phyloP scores from a whole-genome alignment of 345 rosid genomes.

The Eucalyptus cloeziana region DNA sequence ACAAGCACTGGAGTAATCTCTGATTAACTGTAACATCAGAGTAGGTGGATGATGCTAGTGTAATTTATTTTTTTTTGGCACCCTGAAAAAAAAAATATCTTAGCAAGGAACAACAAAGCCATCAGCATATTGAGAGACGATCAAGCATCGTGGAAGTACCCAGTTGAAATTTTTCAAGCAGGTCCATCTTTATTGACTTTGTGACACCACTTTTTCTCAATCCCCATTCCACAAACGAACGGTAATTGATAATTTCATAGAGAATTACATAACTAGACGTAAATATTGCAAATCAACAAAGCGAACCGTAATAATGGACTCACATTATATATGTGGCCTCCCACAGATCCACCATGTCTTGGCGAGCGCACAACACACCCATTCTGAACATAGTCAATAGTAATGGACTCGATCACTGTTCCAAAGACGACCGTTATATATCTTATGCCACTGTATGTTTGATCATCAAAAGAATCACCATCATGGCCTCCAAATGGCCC shows the following conservation, averaged over 20 bases:
- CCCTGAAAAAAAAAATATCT: too few species aligned
- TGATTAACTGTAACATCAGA: background rate
- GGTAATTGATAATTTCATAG: too few species aligned
- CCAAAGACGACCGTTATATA: background rate
- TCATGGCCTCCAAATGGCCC: background rate
- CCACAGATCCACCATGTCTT: background rate
- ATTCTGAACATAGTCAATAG: background rate
- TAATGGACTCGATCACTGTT: background rate
- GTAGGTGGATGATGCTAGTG: background rate
- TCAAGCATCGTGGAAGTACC: too few species aligned
- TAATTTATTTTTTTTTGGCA: too few species aligned
- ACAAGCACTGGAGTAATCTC: background rate
- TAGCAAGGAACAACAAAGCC: too few species aligned
- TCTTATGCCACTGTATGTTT: background rate
- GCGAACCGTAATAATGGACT: background rate
- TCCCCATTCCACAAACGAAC: too few species aligned
- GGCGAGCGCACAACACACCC: background rate
- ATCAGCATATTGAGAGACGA: too few species aligned
- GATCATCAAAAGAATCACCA: background rate
- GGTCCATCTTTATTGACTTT: too few species aligned
- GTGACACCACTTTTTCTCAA: too few species aligned
- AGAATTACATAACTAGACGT: background rate
- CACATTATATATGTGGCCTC: background rate
- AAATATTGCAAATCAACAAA: background rate
- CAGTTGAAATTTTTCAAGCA: too few species aligned